Percentiles rank a stretch among this genome's conserved stretches.
These are phyloP conservation scores for Verbascum thapsus DNA, from an alignment of 257 asterid genomes.

Conservation along the genomic window DNA sequence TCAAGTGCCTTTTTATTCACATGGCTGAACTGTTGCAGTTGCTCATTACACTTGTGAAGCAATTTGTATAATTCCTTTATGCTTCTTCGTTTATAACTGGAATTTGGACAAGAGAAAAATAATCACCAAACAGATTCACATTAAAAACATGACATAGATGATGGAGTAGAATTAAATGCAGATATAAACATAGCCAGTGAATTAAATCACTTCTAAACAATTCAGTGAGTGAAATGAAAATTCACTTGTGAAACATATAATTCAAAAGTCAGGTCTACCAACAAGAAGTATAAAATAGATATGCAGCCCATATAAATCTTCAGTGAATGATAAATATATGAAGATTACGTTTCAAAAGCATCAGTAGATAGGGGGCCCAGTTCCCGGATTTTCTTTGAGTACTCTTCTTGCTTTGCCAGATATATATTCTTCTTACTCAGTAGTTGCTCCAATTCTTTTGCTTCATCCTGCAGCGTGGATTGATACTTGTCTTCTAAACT, in stretches of 20 bases:
- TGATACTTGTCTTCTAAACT: conserved; percentile 71
- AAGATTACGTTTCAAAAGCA: conserved; percentile 88
- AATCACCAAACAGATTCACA: conserved; percentile 17
- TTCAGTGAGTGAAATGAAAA: conserved; percentile 9
- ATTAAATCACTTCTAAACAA: conserved; percentile 2
- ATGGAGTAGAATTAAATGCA: neutral
- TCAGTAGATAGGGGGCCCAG: conserved; percentile 96
- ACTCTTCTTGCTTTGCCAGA: conserved; percentile 89
- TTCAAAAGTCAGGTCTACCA: conserved; percentile 14
- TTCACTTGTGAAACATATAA: conserved; percentile 21
- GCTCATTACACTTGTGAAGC: conserved; percentile 95
- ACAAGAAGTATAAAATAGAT: conserved; percentile 21
- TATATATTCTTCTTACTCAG: conserved; percentile 71
- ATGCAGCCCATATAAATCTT: conserved; percentile 21
- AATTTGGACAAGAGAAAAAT: conserved; percentile 27
- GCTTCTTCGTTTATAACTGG: conserved; percentile 72
- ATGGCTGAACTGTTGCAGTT: conserved; percentile 93
- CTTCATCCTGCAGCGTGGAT: conserved; percentile 87
- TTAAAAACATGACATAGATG: neutral
- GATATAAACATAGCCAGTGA: conserved; percentile 3
- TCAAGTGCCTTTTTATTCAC: conserved; percentile 98
- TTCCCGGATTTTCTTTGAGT: conserved; percentile 91
- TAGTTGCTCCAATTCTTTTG: conserved; percentile 85
- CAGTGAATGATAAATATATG: conserved; percentile 26
- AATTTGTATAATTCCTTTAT: conserved; percentile 78